These are phyloP conservation scores for Cornus controversa DNA, from an alignment of 148 eudicot genomes.

Conservation along the genomic window DNA sequence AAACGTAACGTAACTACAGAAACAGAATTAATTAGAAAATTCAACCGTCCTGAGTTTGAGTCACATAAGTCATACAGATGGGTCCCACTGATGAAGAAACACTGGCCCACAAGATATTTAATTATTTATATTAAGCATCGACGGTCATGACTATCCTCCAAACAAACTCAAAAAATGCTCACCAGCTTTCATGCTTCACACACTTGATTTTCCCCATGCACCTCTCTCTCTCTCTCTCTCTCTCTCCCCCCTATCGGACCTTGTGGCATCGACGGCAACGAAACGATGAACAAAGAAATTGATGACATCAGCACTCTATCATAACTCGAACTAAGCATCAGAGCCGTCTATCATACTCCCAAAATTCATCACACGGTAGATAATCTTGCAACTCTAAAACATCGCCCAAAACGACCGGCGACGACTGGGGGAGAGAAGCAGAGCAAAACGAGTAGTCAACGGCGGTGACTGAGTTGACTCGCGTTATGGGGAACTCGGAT, in stretches of 20 bases:
- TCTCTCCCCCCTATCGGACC: background rate
- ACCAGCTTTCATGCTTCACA: background rate
- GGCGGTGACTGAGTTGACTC: background rate
- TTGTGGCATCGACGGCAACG: background rate
- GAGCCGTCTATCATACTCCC: background rate
- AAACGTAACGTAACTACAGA: no score
- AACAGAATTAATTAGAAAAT: no score
- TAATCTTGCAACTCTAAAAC: no score
- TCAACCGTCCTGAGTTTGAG: no score
- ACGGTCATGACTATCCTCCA: background rate
- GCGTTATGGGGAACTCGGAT: background rate
- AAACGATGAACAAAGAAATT: background rate
- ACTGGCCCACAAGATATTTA: no score
- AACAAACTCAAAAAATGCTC: background rate
- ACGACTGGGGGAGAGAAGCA: slow-evolving; percentile 7
- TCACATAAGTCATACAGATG: no score
- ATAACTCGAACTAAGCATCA: background rate
- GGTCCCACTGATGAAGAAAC: no score
- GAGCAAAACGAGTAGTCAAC: no score
- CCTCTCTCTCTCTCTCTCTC: background rate
- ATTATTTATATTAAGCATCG: no score
- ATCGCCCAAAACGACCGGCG: background rate
- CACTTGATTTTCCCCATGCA: background rate
- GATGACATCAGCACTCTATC: background rate
- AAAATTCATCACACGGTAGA: background rate